Evolutionary conservation across 495 filamentous ascomycete species (phyloP).

Genomic region (Aspergillus conjunctus): DNA sequence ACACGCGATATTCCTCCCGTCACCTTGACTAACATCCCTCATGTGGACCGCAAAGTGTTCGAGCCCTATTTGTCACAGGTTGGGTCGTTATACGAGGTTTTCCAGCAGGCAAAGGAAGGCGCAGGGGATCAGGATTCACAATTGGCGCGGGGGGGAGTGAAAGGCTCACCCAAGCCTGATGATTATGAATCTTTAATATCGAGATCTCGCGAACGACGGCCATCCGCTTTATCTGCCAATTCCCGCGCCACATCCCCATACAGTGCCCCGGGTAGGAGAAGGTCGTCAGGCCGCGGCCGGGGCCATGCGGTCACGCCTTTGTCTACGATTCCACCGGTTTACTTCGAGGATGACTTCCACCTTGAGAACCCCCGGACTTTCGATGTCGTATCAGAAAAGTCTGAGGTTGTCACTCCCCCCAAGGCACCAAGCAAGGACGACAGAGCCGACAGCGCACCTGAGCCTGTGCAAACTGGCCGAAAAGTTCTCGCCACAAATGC

Average conservation of each 20-base stretch:
- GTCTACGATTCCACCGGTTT: conserved; percentile 88
- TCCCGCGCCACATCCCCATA: conserved; percentile 47
- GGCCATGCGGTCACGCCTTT: conserved; percentile 75
- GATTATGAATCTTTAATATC: conserved; percentile 41
- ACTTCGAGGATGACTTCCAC: conserved; percentile 94
- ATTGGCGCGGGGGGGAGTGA: conserved; percentile 31
- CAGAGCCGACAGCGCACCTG: conserved; percentile 62
- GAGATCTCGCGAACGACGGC: conserved; percentile 42
- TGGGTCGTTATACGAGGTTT: conserved; percentile 77
- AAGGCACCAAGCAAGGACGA: conserved; percentile 56
- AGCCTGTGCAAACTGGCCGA: conserved; percentile 57
- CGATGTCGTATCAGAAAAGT: conserved; percentile 93
- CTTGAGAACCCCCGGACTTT: conserved; percentile 96
- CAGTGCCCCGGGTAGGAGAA: conserved; percentile 37
- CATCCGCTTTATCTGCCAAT: conserved; percentile 38
- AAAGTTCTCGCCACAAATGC: conserved; percentile 96
- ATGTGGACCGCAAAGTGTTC: conserved; percentile 78
- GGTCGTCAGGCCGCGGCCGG: conserved; percentile 41
- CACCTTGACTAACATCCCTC: conserved; percentile 83
- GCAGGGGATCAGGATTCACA: conserved; percentile 58
- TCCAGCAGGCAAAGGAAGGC: conserved; percentile 72
- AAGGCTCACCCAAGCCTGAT: conserved; percentile 37
- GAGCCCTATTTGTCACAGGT: conserved; percentile 81
- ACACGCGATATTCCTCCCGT: conserved; percentile 93
- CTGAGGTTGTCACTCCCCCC: conserved; percentile 80